Percentiles rank a stretch among this genome's conserved stretches.
Conservation (phyloP, 306 rosid genomes). For the Alnus glutinosa region DNA sequence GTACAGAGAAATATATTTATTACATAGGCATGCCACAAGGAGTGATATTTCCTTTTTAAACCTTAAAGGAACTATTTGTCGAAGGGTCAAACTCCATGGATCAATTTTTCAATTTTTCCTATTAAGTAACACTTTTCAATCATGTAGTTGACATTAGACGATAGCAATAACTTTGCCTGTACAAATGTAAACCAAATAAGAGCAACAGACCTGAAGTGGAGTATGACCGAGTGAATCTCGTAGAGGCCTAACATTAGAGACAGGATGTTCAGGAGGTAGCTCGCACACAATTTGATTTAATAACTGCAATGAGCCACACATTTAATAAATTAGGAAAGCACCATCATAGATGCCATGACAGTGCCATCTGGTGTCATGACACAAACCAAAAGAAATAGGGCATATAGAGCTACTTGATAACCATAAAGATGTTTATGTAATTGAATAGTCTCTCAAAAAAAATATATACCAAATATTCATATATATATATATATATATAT, state of each 20-base stretch:
- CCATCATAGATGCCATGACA: conserved; percentile 9
- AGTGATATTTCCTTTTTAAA: not conserved
- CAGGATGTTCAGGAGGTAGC: conserved; percentile 88
- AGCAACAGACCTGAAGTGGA: conserved; percentile 72
- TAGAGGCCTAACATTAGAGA: conserved; percentile 68
- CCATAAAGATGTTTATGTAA: not conserved
- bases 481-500: no score
- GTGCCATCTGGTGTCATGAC: not conserved
- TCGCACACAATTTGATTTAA: conserved; percentile 95
- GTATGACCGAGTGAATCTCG: conserved; percentile 99
- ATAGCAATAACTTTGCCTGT: not conserved
- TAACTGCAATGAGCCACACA: conserved; percentile 54
- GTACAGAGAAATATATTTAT: no score
- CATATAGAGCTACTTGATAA: not conserved
- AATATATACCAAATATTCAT: not conserved
- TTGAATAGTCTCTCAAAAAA: not conserved
- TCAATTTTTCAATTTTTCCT: not conserved
- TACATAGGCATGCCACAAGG: not conserved
- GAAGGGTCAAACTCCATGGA: no score
- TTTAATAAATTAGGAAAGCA: not conserved
- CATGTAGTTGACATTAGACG: not conserved
- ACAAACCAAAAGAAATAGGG: not conserved
- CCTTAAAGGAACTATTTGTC: not conserved
- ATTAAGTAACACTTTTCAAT: not conserved
- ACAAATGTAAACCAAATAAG: not conserved